Base-by-base conservation (phyloP, 148 eudicot species). In the Camellia granthamiana region DNA sequence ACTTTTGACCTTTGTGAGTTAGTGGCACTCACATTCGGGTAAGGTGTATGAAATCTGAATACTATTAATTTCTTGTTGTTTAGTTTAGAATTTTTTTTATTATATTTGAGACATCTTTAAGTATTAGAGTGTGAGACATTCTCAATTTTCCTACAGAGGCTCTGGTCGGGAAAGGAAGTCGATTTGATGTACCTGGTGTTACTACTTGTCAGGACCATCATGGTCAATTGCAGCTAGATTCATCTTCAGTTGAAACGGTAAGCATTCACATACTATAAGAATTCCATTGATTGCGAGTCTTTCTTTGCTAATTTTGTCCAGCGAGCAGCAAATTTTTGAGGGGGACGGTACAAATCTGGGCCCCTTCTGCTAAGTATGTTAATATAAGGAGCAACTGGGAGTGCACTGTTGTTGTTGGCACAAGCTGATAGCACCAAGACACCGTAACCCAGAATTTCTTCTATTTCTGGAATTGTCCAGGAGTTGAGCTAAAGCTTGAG, bases 231-330 rank as follows among this genome's bases (percentile, higher is more conserved):
- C 76, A 38, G 81, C 73, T 62, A 52, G 81, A 68, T 80, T 60
- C 83, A 42, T 73, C 77, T 58, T 64, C 75, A 47, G 67, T 58
- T 71, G 81, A 70, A 65, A 64, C 72, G 56, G 88, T 85, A 85
- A 82, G 83, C 42, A 2, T 77, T 80, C 77, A 30, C 42, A 56
- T 51, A 3, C 13, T 43, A 9, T 9, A 42, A 58, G 55, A 46
- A 13, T 30, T 60, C 18, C 30, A 58, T 54, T 2, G 1, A 65
- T 70, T n/a, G 52, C 10, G 15, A 72, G 41, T 38, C 65, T 19
- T 83, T 70, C 62, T 52, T 69, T 69, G 30, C 69, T 80, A 21
- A 76, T 52, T 41, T 60, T 80, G 38, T 75, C 41, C 63, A 42
- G 52, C 42, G 52, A 44, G 70, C 85, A 69, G 66, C 64, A 51